Evolutionary conservation across 305 asterid genomes (phyloP).

Genomic region (Ruellia speciosa): DNA sequence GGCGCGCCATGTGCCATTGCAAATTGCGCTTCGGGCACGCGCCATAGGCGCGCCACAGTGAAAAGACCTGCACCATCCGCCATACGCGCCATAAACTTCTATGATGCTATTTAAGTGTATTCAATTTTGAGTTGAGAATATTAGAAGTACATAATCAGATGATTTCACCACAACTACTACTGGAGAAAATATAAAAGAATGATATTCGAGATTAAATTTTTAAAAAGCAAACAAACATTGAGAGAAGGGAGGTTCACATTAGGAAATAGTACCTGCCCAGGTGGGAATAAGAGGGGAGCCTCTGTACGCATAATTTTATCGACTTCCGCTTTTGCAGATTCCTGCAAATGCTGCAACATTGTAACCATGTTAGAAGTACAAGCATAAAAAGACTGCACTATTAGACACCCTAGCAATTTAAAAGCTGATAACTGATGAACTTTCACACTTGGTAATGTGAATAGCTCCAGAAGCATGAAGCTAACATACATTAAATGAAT

Average conservation of each 20-base stretch:
- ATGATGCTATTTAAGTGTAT: too few relatives aligned
- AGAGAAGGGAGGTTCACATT: not conserved
- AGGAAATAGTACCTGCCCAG: constrained; percentile 65
- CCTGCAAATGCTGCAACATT: constrained; percentile 45
- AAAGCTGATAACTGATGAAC: not conserved
- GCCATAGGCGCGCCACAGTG: too few relatives aligned
- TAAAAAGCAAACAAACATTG: constrained; percentile 9
- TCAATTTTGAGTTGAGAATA: too few relatives aligned
- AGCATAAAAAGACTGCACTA: not conserved
- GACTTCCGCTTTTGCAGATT: constrained; percentile 60
- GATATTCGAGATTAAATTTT: too few relatives aligned
- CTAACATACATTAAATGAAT: constrained; percentile 1
- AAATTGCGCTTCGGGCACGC: too few relatives aligned
- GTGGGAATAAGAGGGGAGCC: constrained; percentile 77
- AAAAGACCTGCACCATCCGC: too few relatives aligned
- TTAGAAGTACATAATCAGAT: too few relatives aligned
- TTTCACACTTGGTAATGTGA: not conserved
- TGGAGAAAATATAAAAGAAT: too few relatives aligned
- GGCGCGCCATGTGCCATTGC: too few relatives aligned
- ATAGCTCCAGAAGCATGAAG: not conserved
- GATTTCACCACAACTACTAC: too few relatives aligned
- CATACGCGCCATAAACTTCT: too few relatives aligned
- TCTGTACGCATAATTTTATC: constrained; percentile 81
- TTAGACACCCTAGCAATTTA: constrained; percentile 4
- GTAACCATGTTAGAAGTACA: constrained; percentile 2